A percentile compares a stretch with the other conserved stretches of the same genome.
Conservation (phyloP, 768 basidiomycete genomes). For the Bullera alba region DNA sequence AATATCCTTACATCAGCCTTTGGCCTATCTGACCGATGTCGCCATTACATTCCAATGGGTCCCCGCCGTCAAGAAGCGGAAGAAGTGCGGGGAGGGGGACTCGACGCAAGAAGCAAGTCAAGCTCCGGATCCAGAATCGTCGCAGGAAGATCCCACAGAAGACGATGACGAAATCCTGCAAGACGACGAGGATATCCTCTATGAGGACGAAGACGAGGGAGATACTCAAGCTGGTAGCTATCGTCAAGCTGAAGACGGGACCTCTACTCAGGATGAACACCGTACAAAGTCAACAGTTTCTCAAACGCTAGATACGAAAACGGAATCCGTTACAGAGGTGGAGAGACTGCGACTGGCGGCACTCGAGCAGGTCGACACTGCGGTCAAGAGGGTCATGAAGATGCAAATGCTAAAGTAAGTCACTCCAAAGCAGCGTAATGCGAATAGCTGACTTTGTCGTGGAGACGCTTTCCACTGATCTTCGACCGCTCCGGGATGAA, state of each 20-base stretch:
- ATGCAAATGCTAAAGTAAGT: slow-evolving; percentile 15
- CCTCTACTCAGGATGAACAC: neutral
- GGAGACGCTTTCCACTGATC: slow-evolving; percentile 36
- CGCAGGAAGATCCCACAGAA: neutral
- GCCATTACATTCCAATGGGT: slow-evolving; percentile 10
- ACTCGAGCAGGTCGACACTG: neutral
- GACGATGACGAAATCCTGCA: neutral
- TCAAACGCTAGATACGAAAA: neutral
- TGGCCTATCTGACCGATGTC: slow-evolving; percentile 9
- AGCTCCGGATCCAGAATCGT: neutral
- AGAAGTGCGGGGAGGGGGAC: neutral
- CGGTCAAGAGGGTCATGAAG: neutral
- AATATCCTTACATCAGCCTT: slow-evolving; percentile 2
- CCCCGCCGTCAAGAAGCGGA: neutral
- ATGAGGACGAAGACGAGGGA: neutral
- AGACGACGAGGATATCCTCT: neutral
- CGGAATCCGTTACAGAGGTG: neutral
- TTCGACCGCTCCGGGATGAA: too few relatives aligned
- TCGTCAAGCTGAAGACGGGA: neutral
- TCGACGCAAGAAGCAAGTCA: neutral
- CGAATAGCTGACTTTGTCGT: neutral
- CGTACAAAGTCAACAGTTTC: neutral
- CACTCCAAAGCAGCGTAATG: neutral
- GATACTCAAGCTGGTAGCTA: neutral
- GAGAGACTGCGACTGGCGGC: neutral